A percentile compares a stretch with the other conserved stretches of the same genome.
phyloP scores from a whole-genome alignment of 495 filamentous ascomycete species.

The Tuber borchii region DNA sequence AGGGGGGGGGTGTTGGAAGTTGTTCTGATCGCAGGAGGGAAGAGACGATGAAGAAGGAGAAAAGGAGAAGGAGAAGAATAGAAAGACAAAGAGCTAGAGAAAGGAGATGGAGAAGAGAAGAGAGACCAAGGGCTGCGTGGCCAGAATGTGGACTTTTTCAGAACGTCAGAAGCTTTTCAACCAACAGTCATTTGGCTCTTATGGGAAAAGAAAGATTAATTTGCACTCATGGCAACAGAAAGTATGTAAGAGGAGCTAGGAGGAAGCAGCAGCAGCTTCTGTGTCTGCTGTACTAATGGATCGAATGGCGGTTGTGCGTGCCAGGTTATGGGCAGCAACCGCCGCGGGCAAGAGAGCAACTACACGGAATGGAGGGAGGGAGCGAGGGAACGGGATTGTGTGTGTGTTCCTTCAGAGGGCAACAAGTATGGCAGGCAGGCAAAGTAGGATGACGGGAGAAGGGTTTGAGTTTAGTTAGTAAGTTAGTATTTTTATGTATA shows the following conservation, averaged over 20 bases:
- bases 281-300: neutral
- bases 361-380: neutral
- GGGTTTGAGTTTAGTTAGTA: neutral
- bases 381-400: neutral
- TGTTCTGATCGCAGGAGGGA: slow-evolving; percentile 2
- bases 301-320: neutral
- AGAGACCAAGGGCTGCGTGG: slow-evolving; percentile 34
- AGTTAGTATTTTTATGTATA: slow-evolving; percentile 4
- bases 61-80: slow-evolving; percentile 24
- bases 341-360: slow-evolving; percentile 1
- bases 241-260: slow-evolving; percentile 6
- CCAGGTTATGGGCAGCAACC: neutral
- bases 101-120: slow-evolving; percentile 37
- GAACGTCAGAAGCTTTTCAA: slow-evolving; percentile 25
- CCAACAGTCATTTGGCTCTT: slow-evolving; percentile 34
- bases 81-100: slow-evolving; percentile 35
- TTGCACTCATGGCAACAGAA: slow-evolving; percentile 34
- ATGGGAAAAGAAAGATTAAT: slow-evolving; percentile 32
- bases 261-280: neutral
- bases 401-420: neutral
- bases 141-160: slow-evolving; percentile 32
- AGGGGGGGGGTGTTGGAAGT: slow-evolving; percentile 16
- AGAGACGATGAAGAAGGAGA: slow-evolving; percentile 25
- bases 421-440: neutral
- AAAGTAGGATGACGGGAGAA: neutral